phyloP scores from a whole-genome alignment of 768 basidiomycete species.

The Polyporus arcularius region DNA sequence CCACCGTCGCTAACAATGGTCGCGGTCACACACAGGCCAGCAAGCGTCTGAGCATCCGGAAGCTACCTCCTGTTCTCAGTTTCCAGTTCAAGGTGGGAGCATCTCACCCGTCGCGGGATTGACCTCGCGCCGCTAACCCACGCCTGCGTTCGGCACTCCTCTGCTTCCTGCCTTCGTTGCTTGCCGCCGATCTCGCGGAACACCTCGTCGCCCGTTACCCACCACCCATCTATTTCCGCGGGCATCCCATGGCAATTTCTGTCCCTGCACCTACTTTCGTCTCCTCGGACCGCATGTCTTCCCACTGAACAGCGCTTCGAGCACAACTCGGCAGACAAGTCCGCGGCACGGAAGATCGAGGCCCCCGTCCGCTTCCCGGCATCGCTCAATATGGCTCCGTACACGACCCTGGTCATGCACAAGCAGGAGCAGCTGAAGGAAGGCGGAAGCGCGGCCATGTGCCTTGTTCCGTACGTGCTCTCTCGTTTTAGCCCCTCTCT shows the following conservation, averaged over 20 bases:
- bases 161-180: not conserved
- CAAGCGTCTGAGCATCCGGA: constrained; percentile 82
- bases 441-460: constrained; percentile 21
- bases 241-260: not conserved
- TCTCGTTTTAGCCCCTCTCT: not conserved
- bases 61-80: constrained; percentile 85
- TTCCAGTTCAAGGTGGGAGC: constrained; percentile 88
- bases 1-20: not conserved
- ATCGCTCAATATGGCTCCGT: constrained; percentile 85
- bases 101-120: not conserved
- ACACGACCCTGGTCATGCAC: constrained; percentile 66
- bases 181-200: not conserved
- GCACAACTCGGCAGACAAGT: constrained; percentile 74
- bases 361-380: constrained; percentile 80
- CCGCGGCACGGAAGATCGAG: constrained; percentile 83
- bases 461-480: constrained; percentile 21
- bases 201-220: not conserved
- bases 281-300: not conserved
- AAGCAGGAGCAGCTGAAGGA: constrained; percentile 43
- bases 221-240: too few relatives aligned
- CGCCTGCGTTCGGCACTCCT: not conserved
- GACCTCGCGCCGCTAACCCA: not conserved
- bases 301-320: constrained; percentile 74
- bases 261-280: not conserved
- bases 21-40: constrained; percentile 48